Conservation (phyloP, 2,329 filamentous ascomycete genomes). For the Aureobasidium sp. region DNA sequence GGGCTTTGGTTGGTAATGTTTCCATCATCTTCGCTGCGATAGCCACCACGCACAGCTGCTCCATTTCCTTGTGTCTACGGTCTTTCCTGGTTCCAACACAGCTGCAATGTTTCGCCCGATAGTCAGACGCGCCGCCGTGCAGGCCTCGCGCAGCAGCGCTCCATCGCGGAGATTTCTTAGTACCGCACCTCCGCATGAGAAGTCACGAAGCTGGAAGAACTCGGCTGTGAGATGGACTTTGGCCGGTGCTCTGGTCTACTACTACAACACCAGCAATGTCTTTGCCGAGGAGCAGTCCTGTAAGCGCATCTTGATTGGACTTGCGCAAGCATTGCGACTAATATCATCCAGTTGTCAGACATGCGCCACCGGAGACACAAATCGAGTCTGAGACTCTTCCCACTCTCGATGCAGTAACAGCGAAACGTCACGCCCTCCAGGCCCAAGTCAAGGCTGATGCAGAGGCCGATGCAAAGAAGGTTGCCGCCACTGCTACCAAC, state of each 20-base stretch:
- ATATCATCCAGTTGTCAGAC: conserved; percentile 23
- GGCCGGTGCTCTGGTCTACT: conserved; percentile 74
- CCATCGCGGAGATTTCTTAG: conserved; percentile 47
- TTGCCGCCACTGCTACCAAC: conserved; percentile 14
- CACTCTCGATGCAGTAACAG: conserved; percentile 39
- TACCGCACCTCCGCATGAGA: conserved; percentile 54
- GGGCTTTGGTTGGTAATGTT: not conserved
- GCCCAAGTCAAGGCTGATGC: conserved; percentile 28
- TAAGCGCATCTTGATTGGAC: conserved; percentile 40
- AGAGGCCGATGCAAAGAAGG: conserved; percentile 23
- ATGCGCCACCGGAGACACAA: conserved; percentile 35
- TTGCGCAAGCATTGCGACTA: conserved; percentile 11
- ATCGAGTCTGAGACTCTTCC: conserved; percentile 35
- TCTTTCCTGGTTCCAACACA: not conserved
- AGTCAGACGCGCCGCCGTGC: conserved; percentile 37
- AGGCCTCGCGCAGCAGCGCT: conserved; percentile 28
- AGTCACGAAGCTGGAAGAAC: conserved; percentile 76
- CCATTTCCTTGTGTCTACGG: not conserved
- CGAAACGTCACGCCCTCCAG: conserved; percentile 32
- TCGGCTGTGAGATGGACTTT: conserved; percentile 65
- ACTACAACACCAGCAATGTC: conserved; percentile 82
- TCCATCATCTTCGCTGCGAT: conserved; percentile 3
- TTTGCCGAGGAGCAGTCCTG: conserved; percentile 78
- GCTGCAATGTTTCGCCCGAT: conserved; percentile 47
- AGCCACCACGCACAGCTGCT: not conserved